These are phyloP conservation scores for Zasmidium angulare DNA, from an alignment of 2,329 filamentous ascomycete genomes.

Conservation along the genomic window DNA sequence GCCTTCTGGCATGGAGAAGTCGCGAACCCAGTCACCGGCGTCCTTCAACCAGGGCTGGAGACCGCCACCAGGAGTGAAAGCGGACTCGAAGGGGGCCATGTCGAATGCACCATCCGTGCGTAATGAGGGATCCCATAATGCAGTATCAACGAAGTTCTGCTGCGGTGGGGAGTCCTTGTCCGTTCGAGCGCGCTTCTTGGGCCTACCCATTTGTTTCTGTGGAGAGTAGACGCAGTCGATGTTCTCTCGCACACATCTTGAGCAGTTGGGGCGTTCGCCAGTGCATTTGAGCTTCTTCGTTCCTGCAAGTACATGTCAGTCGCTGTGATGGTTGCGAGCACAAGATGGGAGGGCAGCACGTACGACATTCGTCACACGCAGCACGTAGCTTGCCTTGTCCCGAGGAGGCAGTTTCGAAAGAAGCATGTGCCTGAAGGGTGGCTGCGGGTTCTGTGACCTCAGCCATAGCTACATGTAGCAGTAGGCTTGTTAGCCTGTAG, in stretches of 20 bases:
- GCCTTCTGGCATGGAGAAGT: constrained; percentile 4
- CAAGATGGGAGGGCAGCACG: constrained; percentile 6
- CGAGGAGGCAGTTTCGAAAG: neutral
- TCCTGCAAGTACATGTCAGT: constrained; percentile 33
- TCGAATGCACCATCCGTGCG: constrained; percentile 3
- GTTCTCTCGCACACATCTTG: constrained; percentile 42
- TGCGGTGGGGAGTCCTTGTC: constrained; percentile 14
- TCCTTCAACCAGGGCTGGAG: constrained; percentile 26
- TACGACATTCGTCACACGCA: constrained; percentile 46
- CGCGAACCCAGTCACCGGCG: constrained; percentile 10
- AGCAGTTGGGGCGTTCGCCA: constrained; percentile 43
- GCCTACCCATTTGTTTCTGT: constrained; percentile 52
- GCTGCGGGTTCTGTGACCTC: neutral
- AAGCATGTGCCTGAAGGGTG: neutral
- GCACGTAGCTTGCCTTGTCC: constrained; percentile 31
- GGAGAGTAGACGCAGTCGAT: constrained; percentile 48
- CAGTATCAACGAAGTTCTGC: neutral
- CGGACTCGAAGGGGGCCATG: constrained; percentile 14
- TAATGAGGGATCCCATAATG: neutral
- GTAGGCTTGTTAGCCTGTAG: neutral
- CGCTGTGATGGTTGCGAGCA: neutral
- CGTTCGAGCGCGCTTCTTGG: constrained; percentile 47
- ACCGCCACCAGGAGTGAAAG: constrained; percentile 21
- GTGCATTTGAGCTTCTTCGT: constrained; percentile 52
- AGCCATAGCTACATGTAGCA: neutral